Conservation (phyloP, 192 early-diverging fungal genomes). For the Entophlyctis luteolus region DNA sequence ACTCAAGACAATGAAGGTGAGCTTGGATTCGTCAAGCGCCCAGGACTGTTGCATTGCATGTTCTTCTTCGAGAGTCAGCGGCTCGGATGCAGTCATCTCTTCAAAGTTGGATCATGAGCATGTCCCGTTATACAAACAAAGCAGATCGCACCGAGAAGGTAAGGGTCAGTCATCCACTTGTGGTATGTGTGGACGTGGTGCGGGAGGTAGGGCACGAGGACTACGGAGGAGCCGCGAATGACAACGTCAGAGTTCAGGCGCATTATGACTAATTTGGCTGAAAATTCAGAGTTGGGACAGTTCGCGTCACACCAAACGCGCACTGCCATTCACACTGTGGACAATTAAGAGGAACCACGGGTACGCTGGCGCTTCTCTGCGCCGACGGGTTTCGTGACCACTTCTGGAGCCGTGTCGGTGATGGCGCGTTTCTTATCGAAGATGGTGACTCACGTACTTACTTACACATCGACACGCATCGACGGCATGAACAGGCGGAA, state of each 20-base stretch:
- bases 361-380: too few species aligned
- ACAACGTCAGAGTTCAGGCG: constrained; percentile 23
- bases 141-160: constrained; percentile 62
- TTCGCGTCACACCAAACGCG: too few species aligned
- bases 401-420: too few species aligned
- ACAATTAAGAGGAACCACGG: too few species aligned
- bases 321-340: too few species aligned
- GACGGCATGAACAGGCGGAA: too few species aligned
- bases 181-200: constrained; percentile 89
- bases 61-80: constrained; percentile 86
- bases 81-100: constrained; percentile 96
- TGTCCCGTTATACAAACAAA: neutral
- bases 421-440: neutral
- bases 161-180: constrained; percentile 91
- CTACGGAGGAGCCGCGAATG: constrained; percentile 43
- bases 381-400: too few species aligned
- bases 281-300: too few species aligned
- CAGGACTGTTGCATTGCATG: constrained; percentile 92
- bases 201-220: constrained; percentile 80
- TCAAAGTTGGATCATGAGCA: neutral
- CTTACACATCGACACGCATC: too few species aligned
- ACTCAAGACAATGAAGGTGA: constrained; percentile 38
- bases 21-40: constrained; percentile 70
- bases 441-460: neutral
- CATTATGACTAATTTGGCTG: too few species aligned